A percentile compares a stretch with the other conserved stretches of the same genome.
These are phyloP conservation scores for Dactylonectria estremocensis DNA, from an alignment of 2,329 filamentous ascomycete genomes.

Conservation along the genomic window DNA sequence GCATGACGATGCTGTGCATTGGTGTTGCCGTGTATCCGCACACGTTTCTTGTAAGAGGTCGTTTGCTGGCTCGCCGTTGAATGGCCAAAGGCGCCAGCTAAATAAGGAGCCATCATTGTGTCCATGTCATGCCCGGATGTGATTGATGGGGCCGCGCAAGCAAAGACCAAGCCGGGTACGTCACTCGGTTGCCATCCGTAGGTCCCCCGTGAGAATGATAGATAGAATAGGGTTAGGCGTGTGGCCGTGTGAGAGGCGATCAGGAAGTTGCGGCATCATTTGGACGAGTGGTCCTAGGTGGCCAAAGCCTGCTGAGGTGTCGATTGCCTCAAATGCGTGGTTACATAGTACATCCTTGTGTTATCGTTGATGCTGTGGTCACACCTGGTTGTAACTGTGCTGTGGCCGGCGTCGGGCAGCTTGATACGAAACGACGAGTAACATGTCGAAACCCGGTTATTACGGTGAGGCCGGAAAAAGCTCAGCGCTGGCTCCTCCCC, in stretches of 20 bases:
- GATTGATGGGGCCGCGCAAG: constrained; percentile 25
- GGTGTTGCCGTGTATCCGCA: constrained; percentile 26
- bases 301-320: not conserved
- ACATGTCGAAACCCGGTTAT: constrained; percentile 6
- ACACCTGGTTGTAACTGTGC: not conserved
- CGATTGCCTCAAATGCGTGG: not conserved
- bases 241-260: not conserved
- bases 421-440: constrained; percentile 7
- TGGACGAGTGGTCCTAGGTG: not conserved
- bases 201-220: constrained; percentile 1
- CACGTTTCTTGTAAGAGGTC: constrained; percentile 26
- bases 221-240: not conserved
- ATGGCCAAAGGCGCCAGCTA: constrained; percentile 20
- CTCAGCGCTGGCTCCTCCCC: not conserved
- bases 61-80: constrained; percentile 19
- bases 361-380: too few relatives aligned
- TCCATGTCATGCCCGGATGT: constrained; percentile 20
- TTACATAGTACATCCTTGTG: not conserved
- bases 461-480: constrained; percentile 5
- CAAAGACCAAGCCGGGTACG: constrained; percentile 18
- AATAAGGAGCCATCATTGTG: constrained; percentile 5
- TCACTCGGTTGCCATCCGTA: constrained; percentile 18
- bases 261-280: not conserved
- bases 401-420: not conserved
- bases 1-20: constrained; percentile 24